These are phyloP conservation scores for Botryosphaeria dothidea DNA, from an alignment of 2,329 filamentous ascomycete genomes.

Conservation along the genomic window DNA sequence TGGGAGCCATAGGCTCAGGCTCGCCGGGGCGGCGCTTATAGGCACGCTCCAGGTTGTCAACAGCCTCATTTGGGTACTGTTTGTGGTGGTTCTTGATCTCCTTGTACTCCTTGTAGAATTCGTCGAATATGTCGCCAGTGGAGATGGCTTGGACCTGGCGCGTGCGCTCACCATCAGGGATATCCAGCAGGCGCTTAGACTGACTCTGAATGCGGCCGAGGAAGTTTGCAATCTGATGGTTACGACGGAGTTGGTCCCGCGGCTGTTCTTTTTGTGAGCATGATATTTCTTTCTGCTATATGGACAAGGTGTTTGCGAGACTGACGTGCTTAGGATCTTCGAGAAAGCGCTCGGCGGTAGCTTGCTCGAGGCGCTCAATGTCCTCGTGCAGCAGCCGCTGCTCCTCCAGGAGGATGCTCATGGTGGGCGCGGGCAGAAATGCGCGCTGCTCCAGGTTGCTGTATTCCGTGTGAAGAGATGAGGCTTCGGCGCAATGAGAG, in stretches of 20 bases:
- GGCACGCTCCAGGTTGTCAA: constrained; percentile 90
- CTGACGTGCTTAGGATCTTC: constrained; percentile 87
- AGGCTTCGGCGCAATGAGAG: too few relatives aligned
- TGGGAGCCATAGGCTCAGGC: constrained; percentile 59
- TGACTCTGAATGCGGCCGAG: constrained; percentile 85
- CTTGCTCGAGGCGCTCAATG: constrained; percentile 92
- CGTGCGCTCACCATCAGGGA: constrained; percentile 71
- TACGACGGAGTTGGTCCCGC: constrained; percentile 82
- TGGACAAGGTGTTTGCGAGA: constrained; percentile 25
- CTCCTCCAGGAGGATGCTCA: constrained; percentile 77
- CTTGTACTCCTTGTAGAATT: constrained; percentile 84
- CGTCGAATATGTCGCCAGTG: constrained; percentile 81
- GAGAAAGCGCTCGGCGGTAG: constrained; percentile 81
- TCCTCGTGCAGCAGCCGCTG: constrained; percentile 95
- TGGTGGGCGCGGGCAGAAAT: constrained; percentile 30
- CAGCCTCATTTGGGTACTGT: constrained; percentile 88
- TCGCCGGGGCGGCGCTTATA: constrained; percentile 76
- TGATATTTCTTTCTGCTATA: background rate
- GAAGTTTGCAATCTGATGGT: constrained; percentile 88
- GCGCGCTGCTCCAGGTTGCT: background rate
- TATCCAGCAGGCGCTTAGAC: constrained; percentile 74
- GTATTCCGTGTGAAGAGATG: too few relatives aligned
- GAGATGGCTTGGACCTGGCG: constrained; percentile 83
- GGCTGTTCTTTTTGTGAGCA: constrained; percentile 65
- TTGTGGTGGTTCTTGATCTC: constrained; percentile 85